Base-by-base conservation (phyloP, 768 basidiomycete species). In the Hypholoma fasciculare region DNA sequence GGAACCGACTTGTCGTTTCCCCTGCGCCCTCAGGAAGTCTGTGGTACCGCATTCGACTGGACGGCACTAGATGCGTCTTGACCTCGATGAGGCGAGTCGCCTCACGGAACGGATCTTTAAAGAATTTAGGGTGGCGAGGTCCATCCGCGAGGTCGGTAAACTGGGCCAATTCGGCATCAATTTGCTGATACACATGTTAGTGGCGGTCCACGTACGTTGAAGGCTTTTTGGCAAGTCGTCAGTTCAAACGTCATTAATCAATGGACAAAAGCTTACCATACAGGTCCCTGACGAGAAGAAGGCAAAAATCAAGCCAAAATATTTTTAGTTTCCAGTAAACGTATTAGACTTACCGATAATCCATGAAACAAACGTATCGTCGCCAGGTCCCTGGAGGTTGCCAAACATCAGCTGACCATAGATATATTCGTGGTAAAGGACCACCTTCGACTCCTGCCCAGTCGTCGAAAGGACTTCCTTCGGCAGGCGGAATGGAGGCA, bases 281-380 rank as follows among this genome's bases (percentile, higher is more conserved):
- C 6, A 65, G 52, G 51, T 65, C 63, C 17, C 63, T 65, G 46
- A 27, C 11, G 23, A 49, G 23, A 23, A 16, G 48, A 49, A 23
- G 12, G 30, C 6, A 34, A 47, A 47, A 46, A 54, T 30, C 75
- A 56, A 77, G 79, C n/a, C 82, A 61, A 65, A 82, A 76, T 23
- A 78, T 27, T 38, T 13, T 38, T 14, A 14, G 19, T 6, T 38
- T 36, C 12, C 1, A 12, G 13, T 26, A 19, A 23, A 9, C 19
- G 16, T 36, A 2, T n/a, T 27, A n/a, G 34, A 26, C 67, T 42
- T 57, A 87, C 88, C 86, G 79, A 69, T 90, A 89, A 73, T 91
- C 90, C 86, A 90, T 86, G 63, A 89, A 91, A 59, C 83, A 89
- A 17, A 91, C 83, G 59, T 86, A 84, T 69, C 90, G 75, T 61